Evolutionary conservation across 116 monocot genomes (phyloP), one percentile per base, ranked within the genome.

Genomic region (Papilionanthe hybrid): DNA sequence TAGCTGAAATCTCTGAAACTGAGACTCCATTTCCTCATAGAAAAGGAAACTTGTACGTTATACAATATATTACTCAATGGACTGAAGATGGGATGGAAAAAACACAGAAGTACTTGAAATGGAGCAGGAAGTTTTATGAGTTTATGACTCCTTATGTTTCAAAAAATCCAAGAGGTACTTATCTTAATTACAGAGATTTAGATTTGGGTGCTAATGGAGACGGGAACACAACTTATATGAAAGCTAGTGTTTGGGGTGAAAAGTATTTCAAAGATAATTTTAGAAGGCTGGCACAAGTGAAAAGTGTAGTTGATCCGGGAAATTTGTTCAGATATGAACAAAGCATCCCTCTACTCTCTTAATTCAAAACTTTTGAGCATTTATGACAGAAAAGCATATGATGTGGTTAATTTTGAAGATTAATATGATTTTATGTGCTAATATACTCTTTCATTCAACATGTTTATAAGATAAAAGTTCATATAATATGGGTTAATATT

Each of bases 371-470:
- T 17, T 53, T 2, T 17, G 15, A 53, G 13, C 53, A 15, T 53
- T n/a, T 17, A 17, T 4, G 4, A 53, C 0, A 15, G 25, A n/a
- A 9, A 23, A 65, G 11, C 65, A 65, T 8, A 23, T 9, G 9
- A 20, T 15, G 17, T 19, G 5, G 1, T 58, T 17, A 19, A 45
- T 45, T 45, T 9, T 45, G 9, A 45, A 9, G 45, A 45, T 45
- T 6, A 45, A 45, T 7, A 45, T 45, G 45, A 6, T 10, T 45
- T 45, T 45, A 45, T 0, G 45, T 45, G 45, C 45, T 9, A 45
- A 45, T 6, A 10, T 45, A 45, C 45, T 7, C 45, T 8, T 45
- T 45, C 10, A 93, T 96, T 12, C 93, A 96, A 50, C 91, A 93
- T 82, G 80, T 90, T 20, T 45, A 45, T 45, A 45, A 45, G 45